Conservation (phyloP, 495 filamentous ascomycete species). For the Lasiosphaeria miniovina region DNA sequence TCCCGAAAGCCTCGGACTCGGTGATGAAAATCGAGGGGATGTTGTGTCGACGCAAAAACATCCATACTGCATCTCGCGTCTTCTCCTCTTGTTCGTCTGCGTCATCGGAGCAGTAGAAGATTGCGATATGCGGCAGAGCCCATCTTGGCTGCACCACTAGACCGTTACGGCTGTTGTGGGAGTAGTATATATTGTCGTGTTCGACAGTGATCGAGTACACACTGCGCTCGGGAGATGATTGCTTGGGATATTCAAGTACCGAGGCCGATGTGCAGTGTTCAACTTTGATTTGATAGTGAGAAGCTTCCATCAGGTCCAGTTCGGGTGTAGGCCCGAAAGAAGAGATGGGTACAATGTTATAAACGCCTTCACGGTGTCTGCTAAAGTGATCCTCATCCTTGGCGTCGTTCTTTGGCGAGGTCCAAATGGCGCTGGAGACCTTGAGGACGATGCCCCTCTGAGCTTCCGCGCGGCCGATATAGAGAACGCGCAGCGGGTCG, state of each 20-base stretch:
- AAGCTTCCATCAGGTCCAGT: slow-evolving; percentile 69
- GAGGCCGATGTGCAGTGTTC: slow-evolving; percentile 64
- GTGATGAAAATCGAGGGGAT: slow-evolving; percentile 68
- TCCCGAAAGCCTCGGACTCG: slow-evolving; percentile 53
- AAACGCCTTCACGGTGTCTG: slow-evolving; percentile 37
- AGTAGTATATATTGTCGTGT: slow-evolving; percentile 46
- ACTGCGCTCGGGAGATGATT: slow-evolving; percentile 4
- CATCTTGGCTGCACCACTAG: slow-evolving; percentile 49
- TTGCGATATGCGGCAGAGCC: slow-evolving; percentile 67
- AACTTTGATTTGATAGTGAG: slow-evolving; percentile 65
- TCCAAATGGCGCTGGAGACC: slow-evolving; percentile 61
- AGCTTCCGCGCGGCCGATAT: slow-evolving; percentile 60
- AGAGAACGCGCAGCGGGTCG: slow-evolving; percentile 67
- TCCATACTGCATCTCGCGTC: slow-evolving; percentile 54
- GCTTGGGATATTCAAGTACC: slow-evolving; percentile 37
- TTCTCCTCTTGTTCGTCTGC: slow-evolving; percentile 48
- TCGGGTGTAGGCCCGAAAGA: slow-evolving; percentile 69
- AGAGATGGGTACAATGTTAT: slow-evolving; percentile 71
- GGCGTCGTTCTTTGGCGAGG: slow-evolving; percentile 30
- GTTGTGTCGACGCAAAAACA: slow-evolving; percentile 62
- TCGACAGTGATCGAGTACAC: slow-evolving; percentile 55
- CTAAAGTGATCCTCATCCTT: slow-evolving; percentile 20
- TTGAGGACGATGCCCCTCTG: slow-evolving; percentile 73
- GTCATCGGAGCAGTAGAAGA: slow-evolving; percentile 61
- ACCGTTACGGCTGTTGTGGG: slow-evolving; percentile 23